Percentiles rank a stretch among this genome's conserved stretches.
Evolutionary conservation across 768 basidiomycete genomes (phyloP).

Genomic region (Hortiboletus campestris): DNA sequence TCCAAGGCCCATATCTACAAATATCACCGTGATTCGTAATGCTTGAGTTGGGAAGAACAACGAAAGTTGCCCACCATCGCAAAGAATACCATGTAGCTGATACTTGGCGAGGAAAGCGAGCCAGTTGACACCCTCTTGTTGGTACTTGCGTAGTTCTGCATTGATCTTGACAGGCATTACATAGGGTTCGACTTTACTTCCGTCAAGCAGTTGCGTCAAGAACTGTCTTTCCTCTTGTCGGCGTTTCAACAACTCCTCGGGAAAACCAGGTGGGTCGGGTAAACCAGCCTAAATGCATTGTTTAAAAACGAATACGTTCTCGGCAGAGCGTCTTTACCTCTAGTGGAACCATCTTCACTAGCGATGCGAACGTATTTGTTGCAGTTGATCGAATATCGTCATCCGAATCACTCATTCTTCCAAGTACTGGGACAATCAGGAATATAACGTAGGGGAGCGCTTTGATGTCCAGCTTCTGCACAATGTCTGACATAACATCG

Average conservation of each 20-base stretch:
- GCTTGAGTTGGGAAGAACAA: constrained; percentile 14
- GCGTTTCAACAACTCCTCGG: constrained; percentile 80
- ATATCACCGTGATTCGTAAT: neutral
- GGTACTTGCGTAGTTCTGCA: constrained; percentile 94
- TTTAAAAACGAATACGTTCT: neutral
- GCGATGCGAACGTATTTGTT: constrained; percentile 95
- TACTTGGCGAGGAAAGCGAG: constrained; percentile 97
- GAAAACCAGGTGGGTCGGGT: constrained; percentile 94
- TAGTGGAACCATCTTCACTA: constrained; percentile 98
- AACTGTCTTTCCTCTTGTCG: constrained; percentile 89
- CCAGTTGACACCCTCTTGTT: constrained; percentile 99
- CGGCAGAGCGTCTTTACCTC: constrained; percentile 55
- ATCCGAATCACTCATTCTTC: constrained; percentile 94
- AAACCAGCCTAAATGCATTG: constrained; percentile 69
- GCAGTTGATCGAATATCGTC: constrained; percentile 90
- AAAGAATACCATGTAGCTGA: constrained; percentile 95
- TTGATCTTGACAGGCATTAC: constrained; percentile 83
- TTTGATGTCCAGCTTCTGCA: constrained; percentile 89
- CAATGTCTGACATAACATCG: constrained; percentile 61
- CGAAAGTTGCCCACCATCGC: constrained; percentile 67
- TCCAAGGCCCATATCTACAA: constrained; percentile 94
- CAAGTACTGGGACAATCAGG: constrained; percentile 92
- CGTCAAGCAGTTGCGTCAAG: constrained; percentile 90
- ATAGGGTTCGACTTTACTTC: constrained; percentile 91
- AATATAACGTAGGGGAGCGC: constrained; percentile 96